Evolutionary conservation across 805 yeast species (phyloP), one percentile per base, ranked within the genome.

Genomic region (Lipomyces kockii): DNA sequence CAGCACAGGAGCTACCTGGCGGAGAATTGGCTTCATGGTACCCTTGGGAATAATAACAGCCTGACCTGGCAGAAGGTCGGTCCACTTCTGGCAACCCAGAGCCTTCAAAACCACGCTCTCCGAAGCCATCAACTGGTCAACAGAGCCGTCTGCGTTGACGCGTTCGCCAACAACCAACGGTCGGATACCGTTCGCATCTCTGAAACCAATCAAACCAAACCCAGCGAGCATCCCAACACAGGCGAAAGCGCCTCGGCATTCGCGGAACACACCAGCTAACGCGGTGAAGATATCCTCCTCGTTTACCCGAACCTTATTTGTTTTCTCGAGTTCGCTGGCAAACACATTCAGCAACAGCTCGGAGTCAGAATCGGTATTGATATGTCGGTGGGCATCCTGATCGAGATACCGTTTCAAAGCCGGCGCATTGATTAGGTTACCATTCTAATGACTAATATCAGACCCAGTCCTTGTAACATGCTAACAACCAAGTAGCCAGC

Each of bases 181-280:
- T 77, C 99, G 87, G 74, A 95, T 91, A 70, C 98, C 99, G 76
- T 94, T 89, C 43, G 99, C 97, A 80, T 95, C 99, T 79, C 99
- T 86, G 83, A 95, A 95, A 0, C 98, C 99, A 76, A 95, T 87
- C 69, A 95, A 76, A 58, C 97, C 98, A 80, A 89, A 95, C 58
- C 99, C 71, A 1, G 99, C 98, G 67, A 95, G 83, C 90, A 95
- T 87, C 63, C 96, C 96, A 60, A 89, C 87, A 81, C 97, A 92
- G 1, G 98, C 98, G 78, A 92, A 95, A n/a, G 97, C 98, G 71
- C 99, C 99, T 77, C 97, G 87, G 72, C 94, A 89, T 74, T 84
- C 81, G 57, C 86, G 82, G 83, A 85, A 91, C 34, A 95, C 91
- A 65, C 97, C 97, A 22, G 61, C 67, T 64, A 95, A 81, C 6